Conservation (phyloP, 2,329 filamentous ascomycete species). For the Dissoconium aciculare region DNA sequence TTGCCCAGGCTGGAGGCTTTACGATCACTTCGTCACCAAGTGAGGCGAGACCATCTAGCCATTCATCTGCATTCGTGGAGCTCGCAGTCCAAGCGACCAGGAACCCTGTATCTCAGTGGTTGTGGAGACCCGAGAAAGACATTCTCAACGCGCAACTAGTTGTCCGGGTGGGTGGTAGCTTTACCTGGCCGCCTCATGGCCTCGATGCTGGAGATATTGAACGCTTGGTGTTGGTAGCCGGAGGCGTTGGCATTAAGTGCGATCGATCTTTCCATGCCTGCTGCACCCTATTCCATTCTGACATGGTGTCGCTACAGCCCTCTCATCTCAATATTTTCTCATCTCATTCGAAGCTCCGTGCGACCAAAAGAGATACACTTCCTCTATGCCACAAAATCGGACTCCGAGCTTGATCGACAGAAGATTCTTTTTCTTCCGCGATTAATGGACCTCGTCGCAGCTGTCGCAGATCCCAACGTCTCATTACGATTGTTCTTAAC, state of each 20-base stretch:
- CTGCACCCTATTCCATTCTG: not conserved
- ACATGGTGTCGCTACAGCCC: slow-evolving; percentile 42
- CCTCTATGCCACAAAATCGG: slow-evolving; percentile 46
- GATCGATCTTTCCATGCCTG: slow-evolving; percentile 10
- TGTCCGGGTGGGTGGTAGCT: slow-evolving; percentile 66
- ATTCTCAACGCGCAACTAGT: slow-evolving; percentile 46
- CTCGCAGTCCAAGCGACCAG: slow-evolving; percentile 59
- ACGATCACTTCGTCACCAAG: slow-evolving; percentile 67
- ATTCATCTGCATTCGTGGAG: slow-evolving; percentile 45
- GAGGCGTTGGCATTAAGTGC: slow-evolving; percentile 82
- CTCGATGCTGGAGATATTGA: slow-evolving; percentile 43
- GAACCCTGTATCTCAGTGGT: slow-evolving; percentile 62
- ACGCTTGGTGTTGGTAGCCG: slow-evolving; percentile 81
- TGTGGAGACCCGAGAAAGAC: slow-evolving; percentile 45
- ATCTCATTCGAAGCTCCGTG: slow-evolving; percentile 27
- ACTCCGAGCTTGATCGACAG: slow-evolving; percentile 16
- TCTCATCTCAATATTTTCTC: slow-evolving; percentile 56
- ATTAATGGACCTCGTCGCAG: slow-evolving; percentile 23
- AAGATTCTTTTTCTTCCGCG: slow-evolving; percentile 35
- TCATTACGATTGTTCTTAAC: slow-evolving; percentile 21
- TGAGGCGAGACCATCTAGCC: slow-evolving; percentile 15
- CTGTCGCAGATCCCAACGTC: slow-evolving; percentile 12
- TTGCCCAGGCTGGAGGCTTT: slow-evolving; percentile 65
- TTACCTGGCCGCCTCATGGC: slow-evolving; percentile 56
- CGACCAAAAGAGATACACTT: slow-evolving; percentile 38